These are phyloP conservation scores for Firmiana major DNA, from an alignment of 345 rosid species.

Conservation along the genomic window DNA sequence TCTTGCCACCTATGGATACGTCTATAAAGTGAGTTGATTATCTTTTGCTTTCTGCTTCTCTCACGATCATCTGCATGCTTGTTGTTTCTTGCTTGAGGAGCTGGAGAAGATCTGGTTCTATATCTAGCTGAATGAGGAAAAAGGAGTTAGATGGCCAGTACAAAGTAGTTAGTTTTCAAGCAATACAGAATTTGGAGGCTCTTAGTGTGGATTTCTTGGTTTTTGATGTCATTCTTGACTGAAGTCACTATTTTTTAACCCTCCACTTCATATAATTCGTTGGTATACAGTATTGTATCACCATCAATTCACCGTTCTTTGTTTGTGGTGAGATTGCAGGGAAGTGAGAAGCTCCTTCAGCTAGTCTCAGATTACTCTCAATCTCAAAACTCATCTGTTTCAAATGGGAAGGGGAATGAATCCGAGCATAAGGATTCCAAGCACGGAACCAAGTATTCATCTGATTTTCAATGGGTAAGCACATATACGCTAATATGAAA, in stretches of 20 bases:
- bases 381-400: constrained; percentile 17
- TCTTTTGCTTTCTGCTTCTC: neutral
- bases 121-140: neutral
- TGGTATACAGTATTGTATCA: neutral
- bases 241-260: neutral
- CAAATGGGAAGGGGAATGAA: constrained; percentile 18
- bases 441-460: constrained; percentile 20
- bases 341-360: constrained; percentile 88
- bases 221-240: neutral
- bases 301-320: neutral
- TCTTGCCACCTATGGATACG: neutral
- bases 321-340: constrained; percentile 37
- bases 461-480: constrained; percentile 43
- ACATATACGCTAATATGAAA: neutral
- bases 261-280: neutral
- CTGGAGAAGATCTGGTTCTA: neutral
- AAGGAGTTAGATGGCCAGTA: neutral
- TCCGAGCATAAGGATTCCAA: constrained; percentile 21
- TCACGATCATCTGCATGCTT: neutral
- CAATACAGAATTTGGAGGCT: neutral
- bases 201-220: neutral
- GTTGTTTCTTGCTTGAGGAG: neutral
- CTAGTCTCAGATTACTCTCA: constrained; percentile 52
- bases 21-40: neutral
- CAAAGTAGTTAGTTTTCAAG: neutral